phyloP scores from a whole-genome alignment of 1,284 basidiomycete genomes.

The Ganoderma lingzhi region DNA sequence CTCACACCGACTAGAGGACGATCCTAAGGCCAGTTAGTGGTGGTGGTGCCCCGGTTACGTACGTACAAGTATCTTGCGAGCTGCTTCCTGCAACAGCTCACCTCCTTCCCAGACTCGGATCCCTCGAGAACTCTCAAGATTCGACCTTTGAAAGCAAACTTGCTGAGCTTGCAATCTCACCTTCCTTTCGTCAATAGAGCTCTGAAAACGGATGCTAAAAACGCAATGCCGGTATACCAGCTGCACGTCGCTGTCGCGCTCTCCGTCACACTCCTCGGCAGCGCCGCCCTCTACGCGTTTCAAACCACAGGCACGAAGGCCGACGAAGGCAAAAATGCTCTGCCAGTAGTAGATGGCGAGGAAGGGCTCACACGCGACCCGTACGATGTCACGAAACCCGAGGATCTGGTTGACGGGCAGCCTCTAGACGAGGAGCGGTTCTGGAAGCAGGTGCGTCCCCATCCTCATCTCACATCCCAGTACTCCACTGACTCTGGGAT shows the following conservation, averaged over 20 bases:
- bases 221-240: constrained; percentile 64
- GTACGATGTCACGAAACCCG: constrained; percentile 78
- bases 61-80: neutral
- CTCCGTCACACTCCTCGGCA: constrained; percentile 52
- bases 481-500: constrained; percentile 14
- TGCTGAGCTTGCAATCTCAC: neutral
- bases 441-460: constrained; percentile 68
- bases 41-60: neutral
- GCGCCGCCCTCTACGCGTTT: constrained; percentile 52
- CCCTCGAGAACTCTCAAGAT: neutral
- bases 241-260: constrained; percentile 61
- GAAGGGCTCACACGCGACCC: constrained; percentile 61
- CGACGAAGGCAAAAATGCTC: constrained; percentile 61
- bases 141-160: neutral
- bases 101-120: neutral
- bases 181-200: neutral
- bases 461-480: neutral
- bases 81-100: neutral
- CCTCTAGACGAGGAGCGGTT: constrained; percentile 78
- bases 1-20: neutral
- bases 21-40: neutral
- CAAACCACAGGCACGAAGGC: constrained; percentile 37
- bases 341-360: constrained; percentile 53
- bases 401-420: constrained; percentile 78
- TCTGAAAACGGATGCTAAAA: neutral